These are phyloP conservation scores for Leccinum cinnamomeum DNA, from an alignment of 1,284 basidiomycete species.

Conservation along the genomic window DNA sequence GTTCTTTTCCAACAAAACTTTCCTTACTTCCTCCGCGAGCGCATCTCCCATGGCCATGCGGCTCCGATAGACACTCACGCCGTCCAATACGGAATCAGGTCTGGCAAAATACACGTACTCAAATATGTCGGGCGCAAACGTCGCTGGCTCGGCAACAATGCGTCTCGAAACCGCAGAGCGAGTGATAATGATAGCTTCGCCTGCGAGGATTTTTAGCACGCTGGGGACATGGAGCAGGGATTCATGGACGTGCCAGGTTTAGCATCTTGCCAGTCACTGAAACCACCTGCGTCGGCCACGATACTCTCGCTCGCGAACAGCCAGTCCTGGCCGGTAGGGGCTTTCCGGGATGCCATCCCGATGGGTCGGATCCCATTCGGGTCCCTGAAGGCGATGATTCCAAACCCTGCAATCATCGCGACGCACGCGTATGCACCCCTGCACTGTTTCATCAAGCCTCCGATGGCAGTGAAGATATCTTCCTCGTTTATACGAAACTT, in stretches of 20 bases:
- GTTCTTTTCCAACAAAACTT: constrained; percentile 68
- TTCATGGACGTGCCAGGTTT: constrained; percentile 64
- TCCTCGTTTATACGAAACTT: constrained; percentile 99
- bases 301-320: constrained; percentile 95
- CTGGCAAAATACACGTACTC: constrained; percentile 99
- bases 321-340: constrained; percentile 72
- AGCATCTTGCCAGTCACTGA: constrained; percentile 92
- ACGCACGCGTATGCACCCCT: constrained; percentile 96
- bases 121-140: constrained; percentile 98
- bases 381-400: constrained; percentile 97
- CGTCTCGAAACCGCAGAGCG: constrained; percentile 72
- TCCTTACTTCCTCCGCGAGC: constrained; percentile 84
- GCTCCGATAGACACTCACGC: constrained; percentile 95
- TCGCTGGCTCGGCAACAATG: constrained; percentile 66
- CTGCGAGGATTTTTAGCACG: constrained; percentile 39
- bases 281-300: constrained; percentile 92
- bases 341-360: constrained; percentile 74
- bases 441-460: constrained; percentile 85
- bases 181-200: constrained; percentile 96
- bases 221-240: neutral
- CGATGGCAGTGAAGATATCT: constrained; percentile 95
- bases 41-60: constrained; percentile 99
- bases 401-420: constrained; percentile 98
- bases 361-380: constrained; percentile 98
- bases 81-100: constrained; percentile 97